Evolutionary conservation across 805 yeast species (phyloP).

Genomic region (fission yeast (Schizosaccharomyces pombe)): DNA sequence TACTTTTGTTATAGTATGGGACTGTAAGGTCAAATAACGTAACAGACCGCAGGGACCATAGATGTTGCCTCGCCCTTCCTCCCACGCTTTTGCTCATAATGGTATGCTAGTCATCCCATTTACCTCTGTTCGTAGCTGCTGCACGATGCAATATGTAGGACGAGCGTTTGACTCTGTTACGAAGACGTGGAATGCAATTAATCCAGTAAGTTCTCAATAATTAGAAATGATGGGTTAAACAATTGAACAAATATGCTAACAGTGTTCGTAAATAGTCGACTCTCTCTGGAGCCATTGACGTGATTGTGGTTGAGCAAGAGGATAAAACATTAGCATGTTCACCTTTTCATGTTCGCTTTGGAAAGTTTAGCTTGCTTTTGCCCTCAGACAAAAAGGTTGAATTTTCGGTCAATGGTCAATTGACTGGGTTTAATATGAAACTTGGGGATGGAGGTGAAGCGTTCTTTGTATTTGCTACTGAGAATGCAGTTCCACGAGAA

Average conservation of each 20-base stretch:
- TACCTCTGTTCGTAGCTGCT: not conserved
- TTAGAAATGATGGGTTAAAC: not conserved
- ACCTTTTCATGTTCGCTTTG: conserved; percentile 91
- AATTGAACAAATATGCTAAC: not conserved
- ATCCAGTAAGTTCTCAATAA: conserved; percentile 25
- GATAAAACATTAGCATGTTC: conserved; percentile 59
- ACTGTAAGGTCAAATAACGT: too few relatives aligned
- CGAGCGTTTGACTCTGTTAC: conserved; percentile 86
- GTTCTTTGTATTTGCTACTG: conserved; percentile 80
- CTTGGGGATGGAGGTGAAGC: conserved; percentile 96
- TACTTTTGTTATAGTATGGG: not conserved
- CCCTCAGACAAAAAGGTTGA: conserved; percentile 69
- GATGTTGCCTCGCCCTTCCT: not conserved
- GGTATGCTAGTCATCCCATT: not conserved
- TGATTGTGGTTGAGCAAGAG: conserved; percentile 77
- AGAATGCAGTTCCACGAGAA: conserved; percentile 44
- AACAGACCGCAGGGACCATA: too few relatives aligned
- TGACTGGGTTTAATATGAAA: conserved; percentile 79
- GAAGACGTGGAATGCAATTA: conserved; percentile 88
- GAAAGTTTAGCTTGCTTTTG: conserved; percentile 72
- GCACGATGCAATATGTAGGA: conserved; percentile 83
- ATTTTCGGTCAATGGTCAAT: conserved; percentile 58
- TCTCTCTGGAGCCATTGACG: conserved; percentile 87
- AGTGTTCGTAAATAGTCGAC: conserved; percentile 30
- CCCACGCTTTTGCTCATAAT: not conserved